phyloP scores from a whole-genome alignment of 202 grass and related monocot genomes.

The Hordeum pubiflorum region DNA sequence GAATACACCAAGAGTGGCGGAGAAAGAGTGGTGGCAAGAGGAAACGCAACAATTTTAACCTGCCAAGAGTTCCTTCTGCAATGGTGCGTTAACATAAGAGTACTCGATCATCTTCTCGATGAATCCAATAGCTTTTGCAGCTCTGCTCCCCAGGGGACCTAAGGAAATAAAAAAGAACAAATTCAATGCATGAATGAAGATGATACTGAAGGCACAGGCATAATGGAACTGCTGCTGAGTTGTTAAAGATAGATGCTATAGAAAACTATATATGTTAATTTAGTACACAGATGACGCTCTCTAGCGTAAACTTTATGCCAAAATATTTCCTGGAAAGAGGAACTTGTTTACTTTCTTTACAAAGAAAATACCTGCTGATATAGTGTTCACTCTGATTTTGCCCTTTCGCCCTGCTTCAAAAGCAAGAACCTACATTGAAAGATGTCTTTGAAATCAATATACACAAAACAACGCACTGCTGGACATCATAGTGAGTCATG shows the following conservation, averaged over 20 bases:
- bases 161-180: neutral
- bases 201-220: neutral
- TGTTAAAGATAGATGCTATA: neutral
- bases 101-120: conserved; percentile 98
- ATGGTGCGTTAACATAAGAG: conserved; percentile 73
- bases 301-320: neutral
- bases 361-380: conserved; percentile 54
- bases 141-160: conserved; percentile 85
- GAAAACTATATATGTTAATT: conserved; percentile 7
- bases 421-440: conserved; percentile 46
- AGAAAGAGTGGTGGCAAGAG: neutral
- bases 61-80: conserved; percentile 90
- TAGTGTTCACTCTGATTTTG: conserved; percentile 75
- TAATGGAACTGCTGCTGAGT: neutral
- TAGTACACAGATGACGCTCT: neutral
- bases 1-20: neutral
- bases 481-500: neutral
- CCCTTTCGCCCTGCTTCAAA: conserved; percentile 68
- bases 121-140: conserved; percentile 95
- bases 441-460: neutral
- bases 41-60: conserved; percentile 33
- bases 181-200: neutral
- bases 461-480: neutral
- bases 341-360: neutral
- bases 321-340: neutral